These are phyloP conservation scores for Botrytis medusae DNA, from an alignment of 2,329 filamentous ascomycete genomes.

Conservation along the genomic window DNA sequence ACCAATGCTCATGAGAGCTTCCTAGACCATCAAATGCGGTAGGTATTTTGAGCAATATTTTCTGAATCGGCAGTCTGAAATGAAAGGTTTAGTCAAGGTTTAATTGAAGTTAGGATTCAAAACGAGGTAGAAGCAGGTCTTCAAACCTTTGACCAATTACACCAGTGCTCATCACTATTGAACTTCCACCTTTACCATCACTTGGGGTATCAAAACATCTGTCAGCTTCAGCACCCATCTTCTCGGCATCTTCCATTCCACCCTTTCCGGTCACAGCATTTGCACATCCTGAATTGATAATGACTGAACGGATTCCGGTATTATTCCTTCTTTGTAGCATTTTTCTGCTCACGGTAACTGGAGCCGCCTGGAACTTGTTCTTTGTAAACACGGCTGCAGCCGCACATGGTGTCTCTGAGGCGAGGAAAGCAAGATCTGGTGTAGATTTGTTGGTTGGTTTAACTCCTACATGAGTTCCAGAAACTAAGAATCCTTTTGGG, in stretches of 20 bases:
- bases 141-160: conserved; percentile 86
- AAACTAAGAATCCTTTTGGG: conserved; percentile 83
- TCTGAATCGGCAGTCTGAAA: conserved; percentile 77
- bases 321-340: conserved; percentile 67
- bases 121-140: neutral
- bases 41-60: conserved; percentile 82
- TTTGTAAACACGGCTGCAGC: conserved; percentile 94
- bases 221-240: conserved; percentile 81
- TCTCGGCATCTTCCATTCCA: conserved; percentile 81
- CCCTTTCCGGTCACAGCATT: conserved; percentile 94
- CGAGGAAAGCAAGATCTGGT: conserved; percentile 85
- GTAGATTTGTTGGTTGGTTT: conserved; percentile 90
- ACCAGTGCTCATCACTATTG: conserved; percentile 97
- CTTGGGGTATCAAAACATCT: conserved; percentile 53
- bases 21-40: conserved; percentile 70
- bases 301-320: conserved; percentile 71
- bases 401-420: conserved; percentile 81
- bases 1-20: conserved; percentile 77
- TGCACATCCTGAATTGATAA: conserved; percentile 94
- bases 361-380: conserved; percentile 97
- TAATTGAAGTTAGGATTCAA: neutral
- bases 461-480: conserved; percentile 87
- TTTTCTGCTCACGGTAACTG: conserved; percentile 79
- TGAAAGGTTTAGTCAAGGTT: neutral
- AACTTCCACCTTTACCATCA: conserved; percentile 54